Evolutionary conservation across 805 yeast genomes (phyloP), one percentile per base, ranked within the genome.

Genomic region (Metschnikowia santaceciliae): DNA sequence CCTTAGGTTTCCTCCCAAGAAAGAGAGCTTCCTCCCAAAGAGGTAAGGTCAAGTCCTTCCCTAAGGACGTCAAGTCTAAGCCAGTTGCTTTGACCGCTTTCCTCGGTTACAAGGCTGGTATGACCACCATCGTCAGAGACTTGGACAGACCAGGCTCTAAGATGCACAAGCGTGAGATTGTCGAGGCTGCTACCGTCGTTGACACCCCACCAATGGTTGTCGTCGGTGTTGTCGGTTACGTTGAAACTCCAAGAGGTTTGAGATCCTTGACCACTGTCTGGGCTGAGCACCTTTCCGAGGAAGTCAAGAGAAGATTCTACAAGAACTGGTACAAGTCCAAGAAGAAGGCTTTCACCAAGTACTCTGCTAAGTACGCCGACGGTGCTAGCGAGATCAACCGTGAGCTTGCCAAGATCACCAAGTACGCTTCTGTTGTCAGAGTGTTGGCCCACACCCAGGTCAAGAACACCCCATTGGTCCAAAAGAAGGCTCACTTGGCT

Each of bases 291-390:
- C 85, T 94, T 75, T 88, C 96, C 72, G 99, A 94, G 76, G 99
- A 94, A 81, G 84, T 94, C 79, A 92, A 86, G 88, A 90, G 99
- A 86, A 90, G 97, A 84, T 94, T 94, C 96, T 94, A 94, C 97
- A 94, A 91, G 90, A 94, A 92, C 96, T 94, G 99, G 99, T 94
- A 89, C 96, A 91, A 91, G 86, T 86, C 97, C 68, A 94, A 94
- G 92, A 94, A 94, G 96, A 91, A 91, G 92, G 99, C 99, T 72
- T 94, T 94, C 95, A 88, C 98, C 88, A 91, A 92, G 82, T 94
- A 94, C 90, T 87, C 98, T 77, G 87, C 94, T 78, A 92, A 94
- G 85, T 92, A 91, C 87, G 88, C 97, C 68, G 82, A 84, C 75
- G 88, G 84, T 72, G 90, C 90, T 73, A 83, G 86, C 72, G 85